Base-by-base conservation (phyloP, 768 basidiomycete species). In the Dioszegia hungarica region DNA sequence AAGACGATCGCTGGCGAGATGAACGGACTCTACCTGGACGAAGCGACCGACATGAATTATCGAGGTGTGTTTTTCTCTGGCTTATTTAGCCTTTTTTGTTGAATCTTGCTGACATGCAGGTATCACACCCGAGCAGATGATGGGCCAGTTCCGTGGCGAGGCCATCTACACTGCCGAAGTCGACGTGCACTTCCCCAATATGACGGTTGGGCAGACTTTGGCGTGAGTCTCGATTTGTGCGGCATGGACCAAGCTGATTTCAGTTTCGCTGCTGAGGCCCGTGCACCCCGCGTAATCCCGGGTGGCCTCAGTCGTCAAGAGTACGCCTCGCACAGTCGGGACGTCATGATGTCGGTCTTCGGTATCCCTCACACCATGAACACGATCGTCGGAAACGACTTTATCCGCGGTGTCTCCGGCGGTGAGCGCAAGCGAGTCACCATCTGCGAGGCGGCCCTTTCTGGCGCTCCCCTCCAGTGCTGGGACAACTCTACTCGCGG, bases 381-480 rank as follows among this genome's bases (percentile, higher is more conserved):
- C 54, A 91, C 89, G 0, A 81, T 82, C 50, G 80, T 93, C 43
- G 91, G 91, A 5, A 83, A 91, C 77, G 86, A 85, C 17, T 81
- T 82, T 29, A 81, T 91, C 10, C 80, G 80, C 51, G 80, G 79
- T 62, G 78, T 80, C 0, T 79, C 78, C 19, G 79, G 79, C 38
- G 80, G 80, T 45, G 78, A 80, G 66, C 71, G 61, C 49, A 90
- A 90, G 74, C 83, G 89, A 11, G 88, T 90, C 2, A 85, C 86
- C n/a, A 86, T 89, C 62, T 81, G 82, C 1, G 90, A 92, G 71
- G 89, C 88, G 82, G 74, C 89, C 52, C 83, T 85, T 0, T 82
- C 82, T 5, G 79, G 86, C 36, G 82, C 83, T 41, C 77, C 81
- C 9, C 76, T 90, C 3, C 80, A 82, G 20, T 82, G 82, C 19